phyloP scores from a whole-genome alignment of 1,284 basidiomycete genomes.

The Tilletia setariae region DNA sequence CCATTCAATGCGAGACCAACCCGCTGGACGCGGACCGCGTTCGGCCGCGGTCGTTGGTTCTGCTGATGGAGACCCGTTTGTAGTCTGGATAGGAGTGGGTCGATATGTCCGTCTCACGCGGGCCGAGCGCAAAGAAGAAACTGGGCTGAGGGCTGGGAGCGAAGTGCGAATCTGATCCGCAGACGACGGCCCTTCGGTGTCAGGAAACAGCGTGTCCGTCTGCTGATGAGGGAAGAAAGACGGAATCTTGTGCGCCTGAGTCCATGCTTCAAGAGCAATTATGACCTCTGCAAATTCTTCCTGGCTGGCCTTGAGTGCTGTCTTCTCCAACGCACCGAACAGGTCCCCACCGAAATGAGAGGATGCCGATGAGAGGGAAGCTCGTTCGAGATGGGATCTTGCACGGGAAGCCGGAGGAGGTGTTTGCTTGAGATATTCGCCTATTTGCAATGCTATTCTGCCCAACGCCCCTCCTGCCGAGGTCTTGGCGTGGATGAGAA shows the following conservation, averaged over 20 bases:
- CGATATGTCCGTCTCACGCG: slow-evolving; percentile 4
- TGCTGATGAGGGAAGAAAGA: neutral
- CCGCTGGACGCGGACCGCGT: slow-evolving; percentile 31
- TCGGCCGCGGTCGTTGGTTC: neutral
- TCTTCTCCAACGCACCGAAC: neutral
- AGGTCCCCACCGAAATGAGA: neutral
- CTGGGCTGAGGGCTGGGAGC: neutral
- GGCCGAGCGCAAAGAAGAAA: slow-evolving; percentile 8
- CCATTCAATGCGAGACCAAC: slow-evolving; percentile 44
- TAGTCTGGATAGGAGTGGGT: neutral
- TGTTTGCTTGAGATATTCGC: slow-evolving; percentile 9
- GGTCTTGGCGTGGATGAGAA: neutral
- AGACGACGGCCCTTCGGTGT: neutral
- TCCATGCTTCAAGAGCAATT: neutral
- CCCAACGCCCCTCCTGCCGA: slow-evolving; percentile 7
- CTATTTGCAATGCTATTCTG: neutral
- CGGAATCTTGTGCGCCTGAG: neutral
- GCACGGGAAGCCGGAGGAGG: neutral
- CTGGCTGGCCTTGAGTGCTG: neutral
- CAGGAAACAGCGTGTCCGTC: neutral
- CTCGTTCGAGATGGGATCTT: neutral
- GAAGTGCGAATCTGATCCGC: neutral
- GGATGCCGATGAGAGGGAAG: too few species aligned
- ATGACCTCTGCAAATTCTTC: slow-evolving; percentile 10
- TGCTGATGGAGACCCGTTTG: neutral